Evolutionary conservation across 2,329 filamentous ascomycete genomes (phyloP).

Genomic region (Talaromyces sp.): DNA sequence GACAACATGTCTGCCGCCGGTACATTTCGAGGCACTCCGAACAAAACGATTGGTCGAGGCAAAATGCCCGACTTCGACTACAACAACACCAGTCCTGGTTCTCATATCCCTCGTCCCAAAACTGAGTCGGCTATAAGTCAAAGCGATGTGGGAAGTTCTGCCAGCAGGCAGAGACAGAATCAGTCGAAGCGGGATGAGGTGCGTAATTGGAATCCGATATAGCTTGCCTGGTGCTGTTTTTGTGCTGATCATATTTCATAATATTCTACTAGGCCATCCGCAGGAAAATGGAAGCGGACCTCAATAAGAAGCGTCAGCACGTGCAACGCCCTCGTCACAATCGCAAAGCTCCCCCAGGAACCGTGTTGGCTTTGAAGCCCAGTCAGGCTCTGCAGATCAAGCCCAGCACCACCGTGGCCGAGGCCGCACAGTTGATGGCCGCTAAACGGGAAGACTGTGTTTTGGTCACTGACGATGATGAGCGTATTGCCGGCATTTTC

Average conservation of each 20-base stretch:
- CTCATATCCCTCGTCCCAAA: conserved; percentile 58
- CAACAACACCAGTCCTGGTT: conserved; percentile 45
- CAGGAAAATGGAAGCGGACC: conserved; percentile 91
- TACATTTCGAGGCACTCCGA: conserved; percentile 55
- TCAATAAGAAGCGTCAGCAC: conserved; percentile 92
- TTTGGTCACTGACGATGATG: conserved; percentile 93
- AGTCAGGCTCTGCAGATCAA: conserved; percentile 97
- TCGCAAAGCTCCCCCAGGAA: conserved; percentile 91
- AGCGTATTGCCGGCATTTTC: conserved; percentile 96
- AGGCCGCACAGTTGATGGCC: conserved; percentile 97
- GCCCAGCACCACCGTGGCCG: conserved; percentile 84
- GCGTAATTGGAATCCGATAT: conserved; percentile 24
- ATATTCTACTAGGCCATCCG: conserved; percentile 98
- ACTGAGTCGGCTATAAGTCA: conserved; percentile 43
- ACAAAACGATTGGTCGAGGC: conserved; percentile 49
- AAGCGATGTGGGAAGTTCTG: conserved; percentile 55
- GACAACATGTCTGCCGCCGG: conserved; percentile 53
- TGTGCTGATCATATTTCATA: background rate
- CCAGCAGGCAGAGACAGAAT: conserved; percentile 91
- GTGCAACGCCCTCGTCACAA: conserved; percentile 73
- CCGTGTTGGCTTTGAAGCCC: conserved; percentile 89
- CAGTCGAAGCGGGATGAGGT: conserved; percentile 99
- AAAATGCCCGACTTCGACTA: conserved; percentile 48
- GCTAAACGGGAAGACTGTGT: conserved; percentile 98
- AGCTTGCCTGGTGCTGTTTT: background rate